A percentile compares a stretch with the other conserved stretches of the same genome.
phyloP scores from a whole-genome alignment of 306 rosid species.

The Fragaria vesca region DNA sequence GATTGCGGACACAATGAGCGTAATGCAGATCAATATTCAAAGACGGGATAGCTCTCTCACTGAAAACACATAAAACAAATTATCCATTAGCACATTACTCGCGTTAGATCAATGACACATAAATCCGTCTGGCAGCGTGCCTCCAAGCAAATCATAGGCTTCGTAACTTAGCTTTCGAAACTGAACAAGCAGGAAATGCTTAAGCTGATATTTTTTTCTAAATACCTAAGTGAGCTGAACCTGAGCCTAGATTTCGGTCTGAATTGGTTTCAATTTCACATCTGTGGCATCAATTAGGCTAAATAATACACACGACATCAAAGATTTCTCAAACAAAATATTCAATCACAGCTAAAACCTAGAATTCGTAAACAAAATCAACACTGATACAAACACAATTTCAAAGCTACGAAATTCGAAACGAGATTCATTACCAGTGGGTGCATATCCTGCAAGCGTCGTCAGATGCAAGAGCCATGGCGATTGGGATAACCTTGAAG shows the following conservation, averaged over 20 bases:
- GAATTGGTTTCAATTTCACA: not conserved
- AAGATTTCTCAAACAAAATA: not conserved
- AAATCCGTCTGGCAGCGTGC: not conserved
- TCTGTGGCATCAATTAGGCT: not conserved
- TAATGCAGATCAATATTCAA: constrained; percentile 82
- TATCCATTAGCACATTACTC: constrained; percentile 10
- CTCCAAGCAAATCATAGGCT: not conserved
- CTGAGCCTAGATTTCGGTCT: not conserved
- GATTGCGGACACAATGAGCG: constrained; percentile 84
- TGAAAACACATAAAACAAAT: constrained; percentile 36
- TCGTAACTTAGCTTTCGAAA: not conserved
- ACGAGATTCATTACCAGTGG: constrained; percentile 63
- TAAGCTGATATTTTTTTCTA: not conserved
- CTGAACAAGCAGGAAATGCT: not conserved
- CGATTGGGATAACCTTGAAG: constrained; percentile 18
- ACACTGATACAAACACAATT: not conserved
- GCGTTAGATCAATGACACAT: not conserved
- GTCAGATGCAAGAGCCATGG: constrained; percentile 66
- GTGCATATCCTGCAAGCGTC: constrained; percentile 52
- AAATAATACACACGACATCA: not conserved
- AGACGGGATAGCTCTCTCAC: constrained; percentile 75
- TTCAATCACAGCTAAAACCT: not conserved
- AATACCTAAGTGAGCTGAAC: not conserved
- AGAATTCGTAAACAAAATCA: not conserved
- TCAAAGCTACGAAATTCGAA: not conserved